Percentiles rank a stretch among this genome's conserved stretches.
These are phyloP conservation scores for Raffaelea arxii DNA, from an alignment of 2,329 filamentous ascomycete species.

Conservation along the genomic window DNA sequence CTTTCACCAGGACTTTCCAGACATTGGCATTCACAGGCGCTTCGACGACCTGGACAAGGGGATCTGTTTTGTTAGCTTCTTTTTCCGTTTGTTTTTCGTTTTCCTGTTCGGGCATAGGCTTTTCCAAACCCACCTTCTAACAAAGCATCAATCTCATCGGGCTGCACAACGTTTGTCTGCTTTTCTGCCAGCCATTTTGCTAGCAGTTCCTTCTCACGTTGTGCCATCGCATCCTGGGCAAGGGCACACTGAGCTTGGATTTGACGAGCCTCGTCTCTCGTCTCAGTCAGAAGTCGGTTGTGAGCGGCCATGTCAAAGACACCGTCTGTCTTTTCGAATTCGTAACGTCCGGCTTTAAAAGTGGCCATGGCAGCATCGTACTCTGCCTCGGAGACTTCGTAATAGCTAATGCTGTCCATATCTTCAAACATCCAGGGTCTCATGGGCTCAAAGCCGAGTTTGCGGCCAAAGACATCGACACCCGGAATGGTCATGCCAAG, in stretches of 20 bases:
- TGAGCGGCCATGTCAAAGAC: constrained; percentile 36
- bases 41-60: no score
- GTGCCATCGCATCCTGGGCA: no score
- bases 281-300: not conserved
- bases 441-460: not conserved
- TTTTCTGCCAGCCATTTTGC: no score
- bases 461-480: constrained; percentile 6
- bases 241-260: no score
- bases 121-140: no score
- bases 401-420: constrained; percentile 24
- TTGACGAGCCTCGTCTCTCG: not conserved
- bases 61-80: no score
- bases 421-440: constrained; percentile 27
- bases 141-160: no score
- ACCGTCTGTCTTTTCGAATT: not conserved
- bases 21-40: constrained; percentile 46
- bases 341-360: constrained; percentile 41
- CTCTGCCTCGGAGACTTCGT: constrained; percentile 22
- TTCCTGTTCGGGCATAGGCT: no score
- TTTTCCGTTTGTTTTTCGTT: no score
- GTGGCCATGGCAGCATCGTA: constrained; percentile 13
- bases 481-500: not conserved
- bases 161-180: no score
- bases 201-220: no score
- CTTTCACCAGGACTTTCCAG: constrained; percentile 39